A percentile compares a stretch with the other conserved stretches of the same genome.
Conservation (phyloP, 768 basidiomycete genomes). For the Postia placenta region DNA sequence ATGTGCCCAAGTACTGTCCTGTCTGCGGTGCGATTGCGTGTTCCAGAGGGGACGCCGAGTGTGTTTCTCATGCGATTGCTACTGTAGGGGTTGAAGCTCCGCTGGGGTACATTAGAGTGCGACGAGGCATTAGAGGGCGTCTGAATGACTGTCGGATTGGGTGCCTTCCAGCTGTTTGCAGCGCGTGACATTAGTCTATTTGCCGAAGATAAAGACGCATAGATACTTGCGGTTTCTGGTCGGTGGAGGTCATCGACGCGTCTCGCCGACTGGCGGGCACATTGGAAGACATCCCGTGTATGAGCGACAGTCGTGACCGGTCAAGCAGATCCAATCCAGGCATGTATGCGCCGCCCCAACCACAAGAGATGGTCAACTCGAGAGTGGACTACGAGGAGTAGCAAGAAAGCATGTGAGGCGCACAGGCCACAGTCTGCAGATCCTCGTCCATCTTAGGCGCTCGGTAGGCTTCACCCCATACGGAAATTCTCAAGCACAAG, state of each 20-base stretch:
- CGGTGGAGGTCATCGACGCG: constrained; percentile 6
- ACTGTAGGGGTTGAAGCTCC: neutral
- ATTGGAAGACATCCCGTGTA: neutral
- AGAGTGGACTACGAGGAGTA: no score
- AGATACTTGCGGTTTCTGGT: constrained; percentile 1
- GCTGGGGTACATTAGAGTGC: neutral
- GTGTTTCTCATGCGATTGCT: neutral
- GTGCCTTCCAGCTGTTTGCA: neutral
- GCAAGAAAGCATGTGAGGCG: no score
- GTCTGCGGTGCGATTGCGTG: neutral
- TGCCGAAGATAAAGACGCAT: neutral
- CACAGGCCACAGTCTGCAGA: no score
- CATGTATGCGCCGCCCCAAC: no score
- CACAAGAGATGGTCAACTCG: no score
- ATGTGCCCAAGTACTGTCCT: neutral
- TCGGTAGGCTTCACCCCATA: no score
- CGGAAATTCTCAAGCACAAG: no score
- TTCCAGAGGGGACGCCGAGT: neutral
- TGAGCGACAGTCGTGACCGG: neutral
- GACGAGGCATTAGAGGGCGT: neutral
- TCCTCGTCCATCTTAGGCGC: no score
- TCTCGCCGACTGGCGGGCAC: constrained; percentile 1
- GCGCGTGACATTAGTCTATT: no score
- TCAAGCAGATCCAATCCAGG: no score
- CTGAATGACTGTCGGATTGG: neutral